Base-by-base conservation (phyloP, 1,284 basidiomycete genomes). In the Schizophyllum commune region DNA sequence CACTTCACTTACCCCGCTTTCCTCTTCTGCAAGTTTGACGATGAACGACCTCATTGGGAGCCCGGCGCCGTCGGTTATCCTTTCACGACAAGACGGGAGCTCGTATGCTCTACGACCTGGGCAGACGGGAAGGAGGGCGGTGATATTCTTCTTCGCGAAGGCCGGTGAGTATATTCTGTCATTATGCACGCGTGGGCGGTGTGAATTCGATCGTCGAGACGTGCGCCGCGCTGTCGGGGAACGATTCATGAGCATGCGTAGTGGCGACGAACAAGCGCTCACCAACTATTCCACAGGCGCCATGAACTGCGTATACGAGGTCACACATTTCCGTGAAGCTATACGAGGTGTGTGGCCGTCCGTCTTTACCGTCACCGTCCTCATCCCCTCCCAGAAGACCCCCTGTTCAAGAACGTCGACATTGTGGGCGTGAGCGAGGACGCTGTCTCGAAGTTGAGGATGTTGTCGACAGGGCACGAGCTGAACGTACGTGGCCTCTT, bases 341-440 rank as follows among this genome's bases (percentile, higher is more conserved):
- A 47, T 47, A 47, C 39, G 39, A 47, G 39, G 39, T 47, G 39
- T 8, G 39, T 17, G 39, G 17, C 8, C 9, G 39, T 47, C 39
- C 39, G 17, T 17, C 39, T 17, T 17, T 8, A 47, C 60, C 69
- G 76, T 62, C 85, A 85, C 39, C 39, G 17, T 9, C 57, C 32
- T 33, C 58, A 39, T 17, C 58, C 39, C 58, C 55, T 58, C n/a
- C 13, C 32, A 88, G 88, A 85, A 66, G 85, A 87, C 64, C 80
- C 82, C 58, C 75, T 78, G n/a, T 92, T 88, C 74, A 83, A 79
- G 56, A 82, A 85, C 55, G 79, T 89, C 53, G 75, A 81, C 56
- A 77, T 93, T 32, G 74, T 94, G 51, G 91, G 91, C 5, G 77
- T 93, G 61, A 89, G 87, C 68, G 75, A 78, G 55, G 89, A 92